Evolutionary conservation across 2,329 filamentous ascomycete species (phyloP).

Genomic region (Aspergillus versicolor): DNA sequence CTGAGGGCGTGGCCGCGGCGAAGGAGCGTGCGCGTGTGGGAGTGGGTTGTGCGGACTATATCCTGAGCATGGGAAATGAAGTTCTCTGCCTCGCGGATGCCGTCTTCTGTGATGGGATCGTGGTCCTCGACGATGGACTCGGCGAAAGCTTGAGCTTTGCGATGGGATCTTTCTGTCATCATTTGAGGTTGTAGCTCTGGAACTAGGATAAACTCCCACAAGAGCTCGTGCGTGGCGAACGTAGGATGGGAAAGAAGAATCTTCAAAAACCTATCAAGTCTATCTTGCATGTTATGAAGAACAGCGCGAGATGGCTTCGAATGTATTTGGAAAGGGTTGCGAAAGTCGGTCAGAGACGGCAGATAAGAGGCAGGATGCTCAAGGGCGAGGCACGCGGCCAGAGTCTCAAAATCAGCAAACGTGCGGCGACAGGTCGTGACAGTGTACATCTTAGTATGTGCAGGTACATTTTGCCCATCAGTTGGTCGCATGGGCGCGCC

Average conservation of each 20-base stretch:
- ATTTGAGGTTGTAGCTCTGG: conserved; percentile 87
- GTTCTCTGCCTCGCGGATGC: conserved; percentile 84
- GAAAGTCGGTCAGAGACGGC: conserved; percentile 71
- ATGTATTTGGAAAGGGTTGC: conserved; percentile 89
- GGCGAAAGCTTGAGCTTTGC: conserved; percentile 78
- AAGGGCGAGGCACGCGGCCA: conserved; percentile 76
- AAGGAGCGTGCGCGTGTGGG: conserved; percentile 77
- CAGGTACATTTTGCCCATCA: conserved; percentile 36
- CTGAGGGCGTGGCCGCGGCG: conserved; percentile 74
- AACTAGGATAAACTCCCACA: conserved; percentile 98
- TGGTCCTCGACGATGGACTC: conserved; percentile 90
- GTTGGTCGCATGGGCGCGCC: conserved; percentile 65
- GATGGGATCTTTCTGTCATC: conserved; percentile 82
- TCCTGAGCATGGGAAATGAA: conserved; percentile 90
- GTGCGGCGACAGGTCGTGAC: conserved; percentile 92
- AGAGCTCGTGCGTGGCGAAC: conserved; percentile 91
- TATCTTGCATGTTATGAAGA: conserved; percentile 81
- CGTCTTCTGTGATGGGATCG: conserved; percentile 67
- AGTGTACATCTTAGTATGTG: conserved; percentile 74
- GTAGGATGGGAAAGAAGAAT: conserved; percentile 86
- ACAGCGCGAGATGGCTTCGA: conserved; percentile 86
- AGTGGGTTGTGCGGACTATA: conserved; percentile 80
- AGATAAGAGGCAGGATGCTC: conserved; percentile 97
- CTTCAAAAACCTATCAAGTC: conserved; percentile 83
- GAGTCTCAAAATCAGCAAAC: conserved; percentile 84